A percentile compares a stretch with the other conserved stretches of the same genome.
phyloP scores from a whole-genome alignment of 139 green algal genomes.

The Spirogloea muscicola region DNA sequence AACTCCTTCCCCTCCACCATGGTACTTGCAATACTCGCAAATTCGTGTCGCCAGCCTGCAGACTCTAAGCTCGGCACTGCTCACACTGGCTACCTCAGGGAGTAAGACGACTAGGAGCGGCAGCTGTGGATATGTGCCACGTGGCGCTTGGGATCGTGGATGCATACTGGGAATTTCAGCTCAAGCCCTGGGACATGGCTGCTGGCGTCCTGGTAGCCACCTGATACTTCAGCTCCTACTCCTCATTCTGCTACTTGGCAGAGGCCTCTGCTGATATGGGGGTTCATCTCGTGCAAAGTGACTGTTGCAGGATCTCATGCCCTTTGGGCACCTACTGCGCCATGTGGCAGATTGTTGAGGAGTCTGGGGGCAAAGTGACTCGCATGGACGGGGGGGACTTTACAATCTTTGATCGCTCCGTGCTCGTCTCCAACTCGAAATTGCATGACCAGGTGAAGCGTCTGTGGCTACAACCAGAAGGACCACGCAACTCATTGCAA shows the following conservation, averaged over 20 bases:
- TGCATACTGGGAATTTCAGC: constrained; percentile 70
- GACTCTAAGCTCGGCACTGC: background rate
- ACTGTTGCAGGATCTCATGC: background rate
- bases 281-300: background rate
- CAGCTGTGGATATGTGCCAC: constrained; percentile 85
- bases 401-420: constrained; percentile 64
- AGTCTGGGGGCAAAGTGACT: constrained; percentile 67
- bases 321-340: background rate
- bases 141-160: constrained; percentile 71
- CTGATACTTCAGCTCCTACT: too few relatives aligned
- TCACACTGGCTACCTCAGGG: constrained; percentile 27
- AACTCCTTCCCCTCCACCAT: background rate
- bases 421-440: constrained; percentile 42
- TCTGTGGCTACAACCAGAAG: too few relatives aligned
- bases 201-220: constrained; percentile 42
- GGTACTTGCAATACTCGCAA: background rate
- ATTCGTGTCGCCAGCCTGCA: background rate
- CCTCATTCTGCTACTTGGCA: too few relatives aligned
- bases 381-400: constrained; percentile 69
- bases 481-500: too few relatives aligned
- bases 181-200: constrained; percentile 66
- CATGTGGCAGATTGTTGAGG: constrained; percentile 57
- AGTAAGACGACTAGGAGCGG: constrained; percentile 79
- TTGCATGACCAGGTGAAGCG: constrained; percentile 20
- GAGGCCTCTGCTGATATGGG: too few relatives aligned